These are phyloP conservation scores for Talaromyces sp. DNA, from an alignment of 2,329 filamentous ascomycete genomes.

Conservation along the genomic window DNA sequence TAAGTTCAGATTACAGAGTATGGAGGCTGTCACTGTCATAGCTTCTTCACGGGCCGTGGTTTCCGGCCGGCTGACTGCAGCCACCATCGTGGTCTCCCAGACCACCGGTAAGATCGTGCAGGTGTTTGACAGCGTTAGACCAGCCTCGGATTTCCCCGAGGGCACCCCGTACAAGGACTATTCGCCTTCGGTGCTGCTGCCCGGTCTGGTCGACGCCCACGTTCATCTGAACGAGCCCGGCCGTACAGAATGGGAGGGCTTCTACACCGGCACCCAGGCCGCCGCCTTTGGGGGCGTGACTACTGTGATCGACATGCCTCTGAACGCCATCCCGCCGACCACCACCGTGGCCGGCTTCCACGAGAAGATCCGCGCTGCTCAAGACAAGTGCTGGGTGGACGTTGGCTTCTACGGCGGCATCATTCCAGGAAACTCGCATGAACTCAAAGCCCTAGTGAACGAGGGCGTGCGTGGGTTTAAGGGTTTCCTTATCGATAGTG, in stretches of 20 bases:
- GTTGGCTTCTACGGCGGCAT: conserved; percentile 98
- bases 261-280: conserved; percentile 87
- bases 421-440: conserved; percentile 76
- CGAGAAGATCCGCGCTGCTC: conserved; percentile 78
- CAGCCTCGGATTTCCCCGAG: conserved; percentile 64
- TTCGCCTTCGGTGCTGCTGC: conserved; percentile 76
- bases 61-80: conserved; percentile 68
- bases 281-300: conserved; percentile 95
- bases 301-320: conserved; percentile 93
- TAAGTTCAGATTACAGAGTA: neutral
- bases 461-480: conserved; percentile 93
- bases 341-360: conserved; percentile 77
- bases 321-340: conserved; percentile 94
- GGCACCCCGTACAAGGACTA: conserved; percentile 74
- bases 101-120: conserved; percentile 77
- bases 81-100: conserved; percentile 74
- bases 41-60: conserved; percentile 80
- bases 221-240: conserved; percentile 97
- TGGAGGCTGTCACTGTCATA: conserved; percentile 49
- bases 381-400: conserved; percentile 92
- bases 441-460: conserved; percentile 74
- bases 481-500: conserved; percentile 93
- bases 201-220: conserved; percentile 91
- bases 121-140: conserved; percentile 68
- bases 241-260: conserved; percentile 96